These are phyloP conservation scores for Hypoxylon trugodes DNA, from an alignment of 495 filamentous ascomycete species.

Conservation along the genomic window DNA sequence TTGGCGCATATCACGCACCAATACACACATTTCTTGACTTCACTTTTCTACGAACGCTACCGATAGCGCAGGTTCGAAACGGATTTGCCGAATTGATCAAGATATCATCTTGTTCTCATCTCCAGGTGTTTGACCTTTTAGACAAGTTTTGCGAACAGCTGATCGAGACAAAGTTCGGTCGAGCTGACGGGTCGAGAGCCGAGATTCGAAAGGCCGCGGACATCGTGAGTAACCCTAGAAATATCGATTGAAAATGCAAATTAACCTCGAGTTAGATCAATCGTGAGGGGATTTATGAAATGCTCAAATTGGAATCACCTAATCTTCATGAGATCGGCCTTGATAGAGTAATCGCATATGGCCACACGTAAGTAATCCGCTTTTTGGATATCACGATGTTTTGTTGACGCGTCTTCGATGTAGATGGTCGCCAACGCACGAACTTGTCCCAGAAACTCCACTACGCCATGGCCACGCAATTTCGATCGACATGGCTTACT, in stretches of 20 bases:
- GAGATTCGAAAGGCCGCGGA: slow-evolving; percentile 65
- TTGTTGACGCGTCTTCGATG: neutral
- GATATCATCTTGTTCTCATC: slow-evolving; percentile 69
- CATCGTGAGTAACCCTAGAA: slow-evolving; percentile 18
- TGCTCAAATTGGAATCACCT: slow-evolving; percentile 70
- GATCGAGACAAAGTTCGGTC: slow-evolving; percentile 65
- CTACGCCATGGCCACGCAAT: slow-evolving; percentile 73
- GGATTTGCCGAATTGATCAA: slow-evolving; percentile 74
- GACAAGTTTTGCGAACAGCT: slow-evolving; percentile 68
- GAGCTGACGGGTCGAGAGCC: slow-evolving; percentile 54
- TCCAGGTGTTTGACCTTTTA: slow-evolving; percentile 65
- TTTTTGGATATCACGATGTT: neutral
- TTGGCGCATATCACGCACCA: slow-evolving; percentile 73
- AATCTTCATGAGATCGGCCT: slow-evolving; percentile 71
- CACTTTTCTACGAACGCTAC: slow-evolving; percentile 67
- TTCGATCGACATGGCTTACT: slow-evolving; percentile 73
- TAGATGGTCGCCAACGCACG: slow-evolving; percentile 70
- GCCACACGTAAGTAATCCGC: slow-evolving; percentile 69
- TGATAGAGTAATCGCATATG: slow-evolving; percentile 72
- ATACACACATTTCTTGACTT: slow-evolving; percentile 73
- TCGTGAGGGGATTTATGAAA: slow-evolving; percentile 65
- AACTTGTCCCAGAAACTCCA: slow-evolving; percentile 66
- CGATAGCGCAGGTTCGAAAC: slow-evolving; percentile 67
- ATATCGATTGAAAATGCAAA: neutral
- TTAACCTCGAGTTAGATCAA: slow-evolving; percentile 56